These are phyloP conservation scores for Guadua angustifolia DNA, from an alignment of 176 grass and related monocot species.

Conservation along the genomic window DNA sequence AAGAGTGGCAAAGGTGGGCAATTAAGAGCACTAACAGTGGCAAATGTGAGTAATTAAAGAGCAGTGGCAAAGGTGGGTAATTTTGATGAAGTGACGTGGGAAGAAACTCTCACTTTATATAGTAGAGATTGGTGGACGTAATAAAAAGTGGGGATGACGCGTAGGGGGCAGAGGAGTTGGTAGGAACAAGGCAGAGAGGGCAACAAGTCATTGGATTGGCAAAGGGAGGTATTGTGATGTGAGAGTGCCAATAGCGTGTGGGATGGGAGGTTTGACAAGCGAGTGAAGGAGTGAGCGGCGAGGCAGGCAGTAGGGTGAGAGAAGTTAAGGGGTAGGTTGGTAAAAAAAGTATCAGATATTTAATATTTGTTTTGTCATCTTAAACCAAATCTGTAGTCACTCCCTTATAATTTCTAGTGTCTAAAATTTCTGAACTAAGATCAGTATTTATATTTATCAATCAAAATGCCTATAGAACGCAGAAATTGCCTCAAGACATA, in stretches of 20 bases:
- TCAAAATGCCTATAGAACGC: background rate
- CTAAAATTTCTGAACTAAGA: background rate
- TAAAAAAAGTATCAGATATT: background rate
- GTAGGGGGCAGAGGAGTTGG: background rate
- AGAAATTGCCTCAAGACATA: slow-evolving; percentile 1
- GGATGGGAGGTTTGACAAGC: background rate
- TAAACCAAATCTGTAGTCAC: background rate
- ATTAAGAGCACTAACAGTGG: no score
- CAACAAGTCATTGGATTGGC: background rate
- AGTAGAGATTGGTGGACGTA: background rate
- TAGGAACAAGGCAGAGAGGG: background rate
- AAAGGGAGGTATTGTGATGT: background rate
- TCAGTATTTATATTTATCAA: background rate
- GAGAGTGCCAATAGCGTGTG: background rate
- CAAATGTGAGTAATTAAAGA: no score
- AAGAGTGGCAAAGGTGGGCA: no score
- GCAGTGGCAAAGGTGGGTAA: no score
- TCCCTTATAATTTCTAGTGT: background rate
- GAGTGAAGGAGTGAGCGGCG: background rate
- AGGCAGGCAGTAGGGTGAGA: background rate
- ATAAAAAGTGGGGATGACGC: background rate
- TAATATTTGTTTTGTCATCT: background rate
- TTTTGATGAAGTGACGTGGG: no score
- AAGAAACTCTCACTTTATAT: no score
- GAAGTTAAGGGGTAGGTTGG: background rate